phyloP scores from a whole-genome alignment of 257 asterid genomes.

The Ballota nigra region DNA sequence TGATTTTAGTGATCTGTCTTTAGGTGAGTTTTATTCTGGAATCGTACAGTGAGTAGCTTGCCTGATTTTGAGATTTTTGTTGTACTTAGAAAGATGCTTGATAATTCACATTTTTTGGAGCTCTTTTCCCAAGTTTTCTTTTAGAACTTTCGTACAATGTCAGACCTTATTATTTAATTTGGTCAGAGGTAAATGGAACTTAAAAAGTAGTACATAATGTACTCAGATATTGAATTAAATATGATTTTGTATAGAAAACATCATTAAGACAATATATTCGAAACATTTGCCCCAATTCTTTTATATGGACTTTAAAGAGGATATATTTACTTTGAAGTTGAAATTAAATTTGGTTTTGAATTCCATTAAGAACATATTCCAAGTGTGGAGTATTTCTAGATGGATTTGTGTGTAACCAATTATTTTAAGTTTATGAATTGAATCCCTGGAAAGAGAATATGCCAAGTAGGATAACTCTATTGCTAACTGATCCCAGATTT shows the following conservation, averaged over 20 bases:
- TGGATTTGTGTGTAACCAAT: slow-evolving; percentile 1
- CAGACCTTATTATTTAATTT: neutral
- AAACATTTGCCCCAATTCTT: neutral
- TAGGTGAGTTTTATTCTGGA: slow-evolving; percentile 56
- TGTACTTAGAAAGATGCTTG: neutral
- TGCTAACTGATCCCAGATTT: neutral
- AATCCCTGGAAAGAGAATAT: slow-evolving; percentile 5
- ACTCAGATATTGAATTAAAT: neutral
- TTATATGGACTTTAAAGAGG: slow-evolving; percentile 6
- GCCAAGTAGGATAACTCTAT: neutral
- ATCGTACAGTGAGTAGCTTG: slow-evolving; percentile 10
- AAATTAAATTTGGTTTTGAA: neutral
- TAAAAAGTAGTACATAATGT: neutral
- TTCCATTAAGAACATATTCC: neutral
- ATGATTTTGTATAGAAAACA: neutral
- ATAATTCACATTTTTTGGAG: neutral
- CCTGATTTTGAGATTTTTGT: neutral
- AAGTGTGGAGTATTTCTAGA: neutral
- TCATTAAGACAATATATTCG: neutral
- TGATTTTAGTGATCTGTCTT: slow-evolving; percentile 76
- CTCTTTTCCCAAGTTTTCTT: neutral
- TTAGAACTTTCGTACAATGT: slow-evolving; percentile 3
- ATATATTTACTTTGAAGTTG: neutral
- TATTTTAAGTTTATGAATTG: neutral
- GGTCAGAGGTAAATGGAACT: neutral